Base-by-base conservation (phyloP, 1,139 yeast species). In the Zygosaccharomyces pseudobailii region DNA sequence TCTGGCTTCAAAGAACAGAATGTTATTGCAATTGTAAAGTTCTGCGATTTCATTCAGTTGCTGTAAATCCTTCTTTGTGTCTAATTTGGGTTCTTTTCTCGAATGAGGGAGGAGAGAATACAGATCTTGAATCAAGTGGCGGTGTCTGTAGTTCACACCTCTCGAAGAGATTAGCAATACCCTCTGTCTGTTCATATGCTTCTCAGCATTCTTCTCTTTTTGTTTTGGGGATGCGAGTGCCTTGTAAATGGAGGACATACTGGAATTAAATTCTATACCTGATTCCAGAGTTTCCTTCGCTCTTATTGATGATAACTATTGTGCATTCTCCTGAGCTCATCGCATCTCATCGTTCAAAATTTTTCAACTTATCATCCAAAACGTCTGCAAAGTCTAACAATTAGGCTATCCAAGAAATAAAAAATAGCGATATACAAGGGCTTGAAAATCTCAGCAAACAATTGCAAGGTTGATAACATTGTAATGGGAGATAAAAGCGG, bases 41-140 rank as follows among this genome's bases (percentile, higher is more conserved):
- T 94, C 98, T 3, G 98, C 97, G 54, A 90, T 87, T 71, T 92
- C 98, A 63, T 92, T 92, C 55, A 92, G 76, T 68, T 88, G 95
- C 65, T 80, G 79, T 55, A 92, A 76, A 68, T 88, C 87, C 68
- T 90, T 87, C 71, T 92, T 94, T 53, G 90, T 84, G 69, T 94
- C 98, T 62, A 92, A 78, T 69, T 94, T 92, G 52, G 97, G 95
- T 70, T 92, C 98, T 67, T 90, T 92, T 68, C 97, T 83, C 38
- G 96, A 87, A 66, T 92, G 98, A 52, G 99, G 98, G 67, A 94
- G 71, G 67, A 94, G 74, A 38, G 81, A 72, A 54, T 82, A 74
- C 56, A 92, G 72, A 69, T 94, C 98, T 58, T 80, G 78, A 57
- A 92, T 87, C 62, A 94, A 73, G 70, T 94, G 97, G 64, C 99